A percentile compares a stretch with the other conserved stretches of the same genome.
Conservation (phyloP, 805 yeast species). For the Maudiozyma serrabonitensis region DNA sequence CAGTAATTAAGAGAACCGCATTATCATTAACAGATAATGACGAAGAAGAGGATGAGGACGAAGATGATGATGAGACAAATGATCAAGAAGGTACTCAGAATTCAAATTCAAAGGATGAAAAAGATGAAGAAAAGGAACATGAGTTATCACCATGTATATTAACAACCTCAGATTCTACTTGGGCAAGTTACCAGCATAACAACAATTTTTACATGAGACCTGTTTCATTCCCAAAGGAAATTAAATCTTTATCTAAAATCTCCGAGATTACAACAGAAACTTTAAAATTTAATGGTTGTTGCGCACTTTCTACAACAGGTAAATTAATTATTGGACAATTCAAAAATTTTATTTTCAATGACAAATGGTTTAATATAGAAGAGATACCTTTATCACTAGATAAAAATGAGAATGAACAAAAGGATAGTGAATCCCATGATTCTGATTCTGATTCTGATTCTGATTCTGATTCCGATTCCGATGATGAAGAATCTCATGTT, state of each 20-base stretch:
- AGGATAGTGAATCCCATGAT: constrained; percentile 5
- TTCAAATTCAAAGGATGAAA: constrained; percentile 4
- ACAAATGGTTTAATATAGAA: constrained; percentile 18
- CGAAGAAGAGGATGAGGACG: constrained; percentile 17
- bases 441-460: constrained; percentile 5
- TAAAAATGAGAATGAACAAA: constrained; percentile 2
- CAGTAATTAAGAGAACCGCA: constrained; percentile 15
- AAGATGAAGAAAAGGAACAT: constrained; percentile 6
- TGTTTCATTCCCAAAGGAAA: constrained; percentile 13
- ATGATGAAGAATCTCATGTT: constrained; percentile 9
- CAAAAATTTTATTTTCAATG: constrained; percentile 11
- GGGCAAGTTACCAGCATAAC: constrained; percentile 25
- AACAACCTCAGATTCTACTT: constrained; percentile 27
- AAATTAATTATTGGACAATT: constrained; percentile 23
- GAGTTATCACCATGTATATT: constrained; percentile 13
- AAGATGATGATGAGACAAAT: constrained; percentile 7
- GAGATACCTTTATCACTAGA: constrained; percentile 2
- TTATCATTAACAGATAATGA: constrained; percentile 19
- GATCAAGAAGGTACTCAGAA: constrained; percentile 2
- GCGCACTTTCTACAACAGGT: constrained; percentile 20
- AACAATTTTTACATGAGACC: constrained; percentile 22
- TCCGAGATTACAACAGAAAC: constrained; percentile 17
- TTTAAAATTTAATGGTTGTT: constrained; percentile 21
- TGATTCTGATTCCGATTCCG: constrained; percentile 10
- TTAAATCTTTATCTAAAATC: constrained; percentile 6